Evolutionary conservation across 1,139 yeast genomes (phyloP).

Genomic region (Sugiyamaella sp.): DNA sequence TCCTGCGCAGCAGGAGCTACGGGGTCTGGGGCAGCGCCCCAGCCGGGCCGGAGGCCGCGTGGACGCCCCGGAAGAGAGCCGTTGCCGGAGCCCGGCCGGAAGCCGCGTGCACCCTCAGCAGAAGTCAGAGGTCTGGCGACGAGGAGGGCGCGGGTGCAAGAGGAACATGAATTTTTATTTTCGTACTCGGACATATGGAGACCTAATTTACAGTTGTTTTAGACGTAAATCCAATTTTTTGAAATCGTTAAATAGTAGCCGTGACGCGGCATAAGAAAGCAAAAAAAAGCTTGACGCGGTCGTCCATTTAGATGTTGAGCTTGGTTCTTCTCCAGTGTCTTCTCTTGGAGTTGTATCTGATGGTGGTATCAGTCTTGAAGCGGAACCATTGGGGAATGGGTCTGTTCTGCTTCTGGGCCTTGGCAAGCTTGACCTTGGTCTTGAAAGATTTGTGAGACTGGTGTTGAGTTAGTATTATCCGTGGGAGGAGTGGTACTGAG

Average conservation of each 20-base stretch:
- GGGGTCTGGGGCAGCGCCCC: not conserved
- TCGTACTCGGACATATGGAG: slow-evolving; percentile 9
- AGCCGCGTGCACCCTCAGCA: not conserved
- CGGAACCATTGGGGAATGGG: slow-evolving; percentile 99
- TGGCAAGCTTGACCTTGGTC: slow-evolving; percentile 98
- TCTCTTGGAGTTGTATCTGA: slow-evolving; percentile 99
- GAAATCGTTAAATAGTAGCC: slow-evolving; percentile 16
- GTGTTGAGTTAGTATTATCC: slow-evolving; percentile 7
- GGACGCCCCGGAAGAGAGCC: too few relatives aligned
- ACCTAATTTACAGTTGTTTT: slow-evolving; percentile 8
- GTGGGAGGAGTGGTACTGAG: not conserved
- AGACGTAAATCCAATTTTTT: slow-evolving; percentile 11
- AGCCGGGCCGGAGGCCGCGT: not conserved
- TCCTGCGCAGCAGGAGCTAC: not conserved
- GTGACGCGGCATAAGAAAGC: slow-evolving; percentile 7
- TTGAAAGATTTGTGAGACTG: slow-evolving; percentile 90
- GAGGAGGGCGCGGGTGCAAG: not conserved
- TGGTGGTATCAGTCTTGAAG: slow-evolving; percentile 96
- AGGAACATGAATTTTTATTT: not conserved
- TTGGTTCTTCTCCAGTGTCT: slow-evolving; percentile 99
- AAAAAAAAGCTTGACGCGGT: slow-evolving; percentile 10
- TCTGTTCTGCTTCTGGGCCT: slow-evolving; percentile 99
- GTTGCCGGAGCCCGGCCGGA: slow-evolving; percentile 4
- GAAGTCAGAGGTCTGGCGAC: slow-evolving; percentile 2
- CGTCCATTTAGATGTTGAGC: slow-evolving; percentile 80